Evolutionary conservation across 2,329 filamentous ascomycete species (phyloP).

Genomic region (Microsporum ferrugineum): DNA sequence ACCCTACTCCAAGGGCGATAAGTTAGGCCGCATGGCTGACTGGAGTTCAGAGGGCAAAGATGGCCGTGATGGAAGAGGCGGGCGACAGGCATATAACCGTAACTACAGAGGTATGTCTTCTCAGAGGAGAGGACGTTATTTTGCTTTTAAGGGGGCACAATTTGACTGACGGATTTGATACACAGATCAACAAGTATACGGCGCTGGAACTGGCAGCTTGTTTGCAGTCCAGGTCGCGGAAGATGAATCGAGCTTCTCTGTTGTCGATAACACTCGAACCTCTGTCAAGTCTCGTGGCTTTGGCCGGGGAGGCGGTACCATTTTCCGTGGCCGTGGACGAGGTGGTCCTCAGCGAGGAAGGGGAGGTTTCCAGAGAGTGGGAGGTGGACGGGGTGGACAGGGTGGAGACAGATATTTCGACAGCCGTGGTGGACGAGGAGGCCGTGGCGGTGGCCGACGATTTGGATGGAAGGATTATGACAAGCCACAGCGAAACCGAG

Average conservation of each 20-base stretch:
- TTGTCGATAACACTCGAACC: slow-evolving; percentile 89
- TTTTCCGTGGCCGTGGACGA: slow-evolving; percentile 61
- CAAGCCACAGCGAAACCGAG: slow-evolving; percentile 91
- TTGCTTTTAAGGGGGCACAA: slow-evolving; percentile 8
- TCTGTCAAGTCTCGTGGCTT: slow-evolving; percentile 72
- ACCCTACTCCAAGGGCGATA: slow-evolving; percentile 96
- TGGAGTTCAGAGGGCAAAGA: slow-evolving; percentile 88
- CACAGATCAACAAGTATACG: slow-evolving; percentile 90
- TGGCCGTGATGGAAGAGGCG: slow-evolving; percentile 56
- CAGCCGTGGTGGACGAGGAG: slow-evolving; percentile 55
- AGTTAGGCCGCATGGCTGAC: slow-evolving; percentile 97
- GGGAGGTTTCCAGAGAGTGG: slow-evolving; percentile 61
- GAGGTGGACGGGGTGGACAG: slow-evolving; percentile 54
- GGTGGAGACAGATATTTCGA: slow-evolving; percentile 55
- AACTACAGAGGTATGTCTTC: slow-evolving; percentile 70
- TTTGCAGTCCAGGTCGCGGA: slow-evolving; percentile 88
- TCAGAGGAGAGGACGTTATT: neutral
- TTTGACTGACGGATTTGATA: neutral
- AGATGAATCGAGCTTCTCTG: slow-evolving; percentile 94
- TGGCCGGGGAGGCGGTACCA: slow-evolving; percentile 72
- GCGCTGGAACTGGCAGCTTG: slow-evolving; percentile 69
- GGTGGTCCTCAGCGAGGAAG: slow-evolving; percentile 48
- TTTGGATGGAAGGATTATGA: slow-evolving; percentile 99
- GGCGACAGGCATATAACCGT: slow-evolving; percentile 79
- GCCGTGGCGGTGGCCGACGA: slow-evolving; percentile 60